phyloP scores from a whole-genome alignment of 1,139 yeast genomes.

The Candida sanyaensis region DNA sequence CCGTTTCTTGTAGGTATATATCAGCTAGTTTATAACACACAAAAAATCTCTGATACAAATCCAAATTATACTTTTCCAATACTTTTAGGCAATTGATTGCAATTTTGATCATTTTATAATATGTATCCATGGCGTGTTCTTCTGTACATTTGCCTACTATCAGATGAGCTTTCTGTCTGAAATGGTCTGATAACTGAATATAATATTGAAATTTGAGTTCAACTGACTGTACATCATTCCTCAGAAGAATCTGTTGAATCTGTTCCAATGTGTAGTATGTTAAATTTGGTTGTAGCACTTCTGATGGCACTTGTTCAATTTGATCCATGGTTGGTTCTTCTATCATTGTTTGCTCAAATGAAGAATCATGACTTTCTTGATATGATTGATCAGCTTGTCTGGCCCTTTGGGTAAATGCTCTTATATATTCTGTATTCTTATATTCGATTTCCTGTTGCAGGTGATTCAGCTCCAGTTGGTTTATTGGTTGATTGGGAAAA shows the following conservation, averaged over 20 bases:
- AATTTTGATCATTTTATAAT: constrained; percentile 37
- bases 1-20: constrained; percentile 43
- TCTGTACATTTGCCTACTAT: constrained; percentile 15
- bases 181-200: constrained; percentile 23
- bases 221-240: not conserved
- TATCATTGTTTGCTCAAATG: not conserved
- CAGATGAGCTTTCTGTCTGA: constrained; percentile 27
- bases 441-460: not conserved
- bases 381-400: not conserved
- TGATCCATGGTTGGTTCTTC: not conserved
- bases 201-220: constrained; percentile 17
- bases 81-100: constrained; percentile 40
- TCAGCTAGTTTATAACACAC: constrained; percentile 37
- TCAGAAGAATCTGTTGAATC: not conserved
- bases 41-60: constrained; percentile 31
- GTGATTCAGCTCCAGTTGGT: not conserved
- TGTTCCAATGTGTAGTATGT: constrained; percentile 3
- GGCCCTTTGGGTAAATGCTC: not conserved
- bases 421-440: not conserved
- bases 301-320: not conserved
- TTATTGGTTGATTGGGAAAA: not conserved
- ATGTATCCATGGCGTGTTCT: constrained; percentile 18
- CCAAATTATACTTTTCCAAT: constrained; percentile 31
- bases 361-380: not conserved
- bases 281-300: not conserved